Base-by-base conservation (phyloP, 176 grass and related monocot species). In the Guadua angustifolia region DNA sequence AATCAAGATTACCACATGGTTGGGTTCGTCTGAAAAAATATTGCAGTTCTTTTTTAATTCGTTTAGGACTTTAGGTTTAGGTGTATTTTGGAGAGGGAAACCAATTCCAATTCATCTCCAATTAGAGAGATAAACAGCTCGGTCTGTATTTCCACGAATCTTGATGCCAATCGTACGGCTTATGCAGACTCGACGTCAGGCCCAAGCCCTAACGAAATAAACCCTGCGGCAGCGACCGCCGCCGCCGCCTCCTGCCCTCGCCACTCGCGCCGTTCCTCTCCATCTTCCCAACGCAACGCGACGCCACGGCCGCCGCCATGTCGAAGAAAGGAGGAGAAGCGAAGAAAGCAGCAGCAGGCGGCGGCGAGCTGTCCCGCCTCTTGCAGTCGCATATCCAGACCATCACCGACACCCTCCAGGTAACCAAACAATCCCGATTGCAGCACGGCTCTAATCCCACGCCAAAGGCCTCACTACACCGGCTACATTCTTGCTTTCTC, bases 341-440 rank as follows among this genome's bases (percentile, higher is more conserved):
- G 72, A 79, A 83, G 51, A 83, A 86, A 80, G 53, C 86, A 29
- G 82, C 61, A 18, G 82, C 53, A 14, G 78, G 80, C 19, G 85
- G 69, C 52, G 80, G 75, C 24, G 89, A 94, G 71, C 73, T 94
- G 43, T 92, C 90, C n/a, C 68, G 79, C 26, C 83, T 92, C 71
- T 85, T 92, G 49, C 84, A 90, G 36, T 62, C 78, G 49, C 81
- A 94, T 66, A 74, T 90, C 32, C 78, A 75, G 79, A 88, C 46
- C 87, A 94, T 92, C 87, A 92, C 73, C 45, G 92, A 86, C 18
- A 94, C 87, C 52, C 82, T 85, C 77, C 92, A 92, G 87, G 92
- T 91, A 80, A 12, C 21, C 73, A 13, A n/a, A 19, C 55, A 56
- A 38, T 82, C 38, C 49, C 40, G 6, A 29, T 29, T 77, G 10